phyloP scores from a whole-genome alignment of 164 flowering plant genomes.

The Umbilicus rupestris region DNA sequence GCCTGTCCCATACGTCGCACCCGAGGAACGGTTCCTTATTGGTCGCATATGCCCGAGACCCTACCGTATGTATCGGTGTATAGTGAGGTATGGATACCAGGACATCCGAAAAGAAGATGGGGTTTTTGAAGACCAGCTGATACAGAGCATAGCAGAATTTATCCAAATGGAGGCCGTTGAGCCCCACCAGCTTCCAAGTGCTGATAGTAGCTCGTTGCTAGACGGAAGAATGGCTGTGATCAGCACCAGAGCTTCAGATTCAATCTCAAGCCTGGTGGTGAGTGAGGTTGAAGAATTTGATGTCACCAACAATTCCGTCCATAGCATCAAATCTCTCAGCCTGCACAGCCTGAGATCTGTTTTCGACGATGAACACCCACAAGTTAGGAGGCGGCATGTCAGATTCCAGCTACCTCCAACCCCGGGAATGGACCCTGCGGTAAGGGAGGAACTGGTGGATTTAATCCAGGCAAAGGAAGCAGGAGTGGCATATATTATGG shows the following conservation, averaged over 20 bases:
- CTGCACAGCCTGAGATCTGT: constrained; percentile 29
- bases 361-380: constrained; percentile 35
- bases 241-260: constrained; percentile 24
- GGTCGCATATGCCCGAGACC: constrained; percentile 81
- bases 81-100: constrained; percentile 83
- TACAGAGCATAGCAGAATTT: constrained; percentile 76
- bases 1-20: constrained; percentile 73
- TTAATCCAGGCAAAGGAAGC: constrained; percentile 41
- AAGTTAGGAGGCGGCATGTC: constrained; percentile 30
- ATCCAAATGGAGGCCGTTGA: constrained; percentile 80
- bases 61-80: constrained; percentile 84
- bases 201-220: constrained; percentile 24
- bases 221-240: constrained; percentile 59
- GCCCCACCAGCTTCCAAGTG: constrained; percentile 34
- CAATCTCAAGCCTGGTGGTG: constrained; percentile 24
- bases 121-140: constrained; percentile 66
- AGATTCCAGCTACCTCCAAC: constrained; percentile 31
- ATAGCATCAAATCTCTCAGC: constrained; percentile 32
- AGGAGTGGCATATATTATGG: constrained; percentile 47
- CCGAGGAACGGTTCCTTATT: constrained; percentile 79
- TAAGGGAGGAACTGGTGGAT: constrained; percentile 37
- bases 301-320: constrained; percentile 18
- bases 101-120: constrained; percentile 70
- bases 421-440: constrained; percentile 34
- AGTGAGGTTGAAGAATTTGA: constrained; percentile 22